phyloP scores from a whole-genome alignment of 2,329 filamentous ascomycete species.

The Phyllosticta citriasiana region DNA sequence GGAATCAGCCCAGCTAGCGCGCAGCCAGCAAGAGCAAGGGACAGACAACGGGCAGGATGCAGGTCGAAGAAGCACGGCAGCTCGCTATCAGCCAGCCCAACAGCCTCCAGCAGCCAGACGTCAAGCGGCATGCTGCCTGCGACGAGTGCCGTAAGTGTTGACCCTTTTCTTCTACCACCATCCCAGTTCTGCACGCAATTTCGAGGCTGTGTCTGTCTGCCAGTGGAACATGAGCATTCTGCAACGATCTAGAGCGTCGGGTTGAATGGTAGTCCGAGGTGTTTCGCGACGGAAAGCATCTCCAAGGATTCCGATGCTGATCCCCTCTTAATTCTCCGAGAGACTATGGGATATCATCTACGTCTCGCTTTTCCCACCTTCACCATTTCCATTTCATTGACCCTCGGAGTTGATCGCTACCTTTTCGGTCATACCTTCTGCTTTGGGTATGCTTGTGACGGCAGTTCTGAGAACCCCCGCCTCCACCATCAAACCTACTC shows the following conservation, averaged over 20 bases:
- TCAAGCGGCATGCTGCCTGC: constrained; percentile 28
- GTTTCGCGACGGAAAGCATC: not conserved
- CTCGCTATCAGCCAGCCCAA: not conserved
- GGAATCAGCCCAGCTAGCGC: not conserved
- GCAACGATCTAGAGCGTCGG: not conserved
- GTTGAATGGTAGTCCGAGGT: not conserved
- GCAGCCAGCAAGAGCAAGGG: not conserved
- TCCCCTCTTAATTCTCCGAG: not conserved
- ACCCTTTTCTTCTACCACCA: not conserved
- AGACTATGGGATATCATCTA: not conserved
- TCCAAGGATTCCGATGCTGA: not conserved
- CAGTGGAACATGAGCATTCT: not conserved
- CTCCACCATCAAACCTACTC: not conserved
- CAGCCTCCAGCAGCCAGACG: not conserved
- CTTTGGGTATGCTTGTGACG: not conserved
- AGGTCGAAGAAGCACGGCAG: not conserved
- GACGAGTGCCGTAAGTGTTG: constrained; percentile 32
- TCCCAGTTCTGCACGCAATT: not conserved
- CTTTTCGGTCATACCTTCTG: not conserved
- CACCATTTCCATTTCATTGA: not conserved
- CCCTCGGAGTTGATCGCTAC: not conserved
- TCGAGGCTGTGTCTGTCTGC: not conserved
- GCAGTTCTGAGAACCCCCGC: not conserved
- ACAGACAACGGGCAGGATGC: not conserved
- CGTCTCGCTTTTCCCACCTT: not conserved